A percentile compares a stretch with the other conserved stretches of the same genome.
These are phyloP conservation scores for Microglena sp. DNA, from an alignment of 139 green algal species.

Conservation along the genomic window DNA sequence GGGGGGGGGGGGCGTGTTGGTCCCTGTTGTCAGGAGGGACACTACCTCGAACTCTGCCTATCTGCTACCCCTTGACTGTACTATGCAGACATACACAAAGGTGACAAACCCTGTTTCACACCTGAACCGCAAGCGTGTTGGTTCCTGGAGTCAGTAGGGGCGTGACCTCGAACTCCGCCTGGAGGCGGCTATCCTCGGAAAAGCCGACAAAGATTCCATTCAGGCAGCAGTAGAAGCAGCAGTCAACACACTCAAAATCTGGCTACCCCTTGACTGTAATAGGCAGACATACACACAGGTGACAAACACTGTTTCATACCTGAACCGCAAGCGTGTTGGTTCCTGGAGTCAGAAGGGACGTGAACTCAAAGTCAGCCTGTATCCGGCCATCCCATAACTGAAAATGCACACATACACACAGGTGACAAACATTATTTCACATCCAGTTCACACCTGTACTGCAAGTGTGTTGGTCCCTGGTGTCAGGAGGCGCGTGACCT, in stretches of 20 bases:
- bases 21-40: no score
- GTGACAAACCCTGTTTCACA: slow-evolving; percentile 9
- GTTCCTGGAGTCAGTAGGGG: slow-evolving; percentile 18
- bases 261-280: no score
- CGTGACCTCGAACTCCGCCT: slow-evolving; percentile 89
- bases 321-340: slow-evolving; percentile 64
- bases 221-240: slow-evolving; percentile 79
- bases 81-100: slow-evolving; percentile 1
- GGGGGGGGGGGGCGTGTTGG: no score
- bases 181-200: slow-evolving; percentile 80
- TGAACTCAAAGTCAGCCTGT: slow-evolving; percentile 90
- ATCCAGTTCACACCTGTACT: slow-evolving; percentile 45
- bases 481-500: slow-evolving; percentile 55
- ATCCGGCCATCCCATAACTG: no score
- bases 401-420: background rate
- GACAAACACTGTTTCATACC: slow-evolving; percentile 24
- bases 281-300: background rate
- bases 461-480: slow-evolving; percentile 51
- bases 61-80: no score
- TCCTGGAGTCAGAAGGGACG: slow-evolving; percentile 23
- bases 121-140: slow-evolving; percentile 70
- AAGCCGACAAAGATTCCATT: slow-evolving; percentile 84
- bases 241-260: slow-evolving; percentile 88
- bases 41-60: no score
- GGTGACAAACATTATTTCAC: background rate